Conservation (phyloP, 1,139 yeast species). For the Geotrichum aggregatum region DNA sequence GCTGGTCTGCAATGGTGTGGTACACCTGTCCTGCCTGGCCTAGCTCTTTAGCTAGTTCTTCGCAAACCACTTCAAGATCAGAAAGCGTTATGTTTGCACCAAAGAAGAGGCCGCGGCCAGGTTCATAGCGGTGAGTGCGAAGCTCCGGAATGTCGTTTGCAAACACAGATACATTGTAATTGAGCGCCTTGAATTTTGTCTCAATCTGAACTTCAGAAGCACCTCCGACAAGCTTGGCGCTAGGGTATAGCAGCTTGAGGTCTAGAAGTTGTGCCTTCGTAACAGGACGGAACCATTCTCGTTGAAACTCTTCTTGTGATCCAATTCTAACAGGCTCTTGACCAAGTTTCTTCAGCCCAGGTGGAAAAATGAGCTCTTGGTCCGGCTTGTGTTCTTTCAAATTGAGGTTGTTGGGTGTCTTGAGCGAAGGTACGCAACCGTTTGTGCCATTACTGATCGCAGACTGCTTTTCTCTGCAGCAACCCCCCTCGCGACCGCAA, state of each 20-base stretch:
- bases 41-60: conserved; percentile 29
- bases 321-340: conserved; percentile 40
- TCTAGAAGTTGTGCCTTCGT: conserved; percentile 40
- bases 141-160: conserved; percentile 44
- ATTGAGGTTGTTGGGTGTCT: conserved; percentile 39
- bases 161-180: conserved; percentile 41
- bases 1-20: conserved; percentile 41
- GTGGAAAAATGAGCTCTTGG: conserved; percentile 43
- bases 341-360: conserved; percentile 34
- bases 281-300: conserved; percentile 44
- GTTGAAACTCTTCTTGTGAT: conserved; percentile 22
- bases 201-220: conserved; percentile 48
- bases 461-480: conserved; percentile 29
- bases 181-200: conserved; percentile 43
- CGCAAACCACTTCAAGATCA: conserved; percentile 40
- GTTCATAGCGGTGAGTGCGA: conserved; percentile 34
- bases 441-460: conserved; percentile 1
- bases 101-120: conserved; percentile 40
- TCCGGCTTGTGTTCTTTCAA: conserved; percentile 40
- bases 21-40: conserved; percentile 37
- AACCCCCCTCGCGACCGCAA: conserved; percentile 27
- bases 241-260: conserved; percentile 38
- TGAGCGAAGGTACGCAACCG: conserved; percentile 22
- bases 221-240: conserved; percentile 45
- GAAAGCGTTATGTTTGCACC: conserved; percentile 45